Evolutionary conservation across 352 stramenopile species (phyloP).

Genomic region (Globisporangium splendens): DNA sequence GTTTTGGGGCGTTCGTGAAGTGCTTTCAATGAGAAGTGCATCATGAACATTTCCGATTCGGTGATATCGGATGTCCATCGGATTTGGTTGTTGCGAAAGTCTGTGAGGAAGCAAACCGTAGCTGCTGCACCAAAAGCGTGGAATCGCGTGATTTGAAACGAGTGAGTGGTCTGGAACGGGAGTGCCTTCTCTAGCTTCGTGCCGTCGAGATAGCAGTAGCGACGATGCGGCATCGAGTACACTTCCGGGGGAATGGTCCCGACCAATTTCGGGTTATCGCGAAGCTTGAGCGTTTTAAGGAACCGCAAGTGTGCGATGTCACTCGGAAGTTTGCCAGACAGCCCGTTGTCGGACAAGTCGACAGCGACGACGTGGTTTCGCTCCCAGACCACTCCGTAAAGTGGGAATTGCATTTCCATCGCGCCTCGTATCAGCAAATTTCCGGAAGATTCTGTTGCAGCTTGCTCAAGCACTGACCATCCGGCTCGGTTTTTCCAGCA

Average conservation of each 20-base stretch:
- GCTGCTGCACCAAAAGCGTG: conserved; percentile 21
- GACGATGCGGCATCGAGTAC: conserved; percentile 43
- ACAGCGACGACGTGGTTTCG: conserved; percentile 57
- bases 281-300: conserved; percentile 54
- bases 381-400: conserved; percentile 51
- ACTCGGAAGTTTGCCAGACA: conserved; percentile 39
- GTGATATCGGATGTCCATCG: conserved; percentile 55
- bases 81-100: conserved; percentile 15
- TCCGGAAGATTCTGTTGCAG: conserved; percentile 18
- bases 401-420: conserved; percentile 32
- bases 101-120: conserved; percentile 46
- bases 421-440: conserved; percentile 19
- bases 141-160: conserved; percentile 60
- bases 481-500: conserved; percentile 35
- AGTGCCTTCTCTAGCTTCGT: conserved; percentile 42
- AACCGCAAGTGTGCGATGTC: conserved; percentile 40
- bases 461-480: conserved; percentile 27
- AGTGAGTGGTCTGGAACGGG: conserved; percentile 41
- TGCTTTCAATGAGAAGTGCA: conserved; percentile 45
- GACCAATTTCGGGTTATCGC: conserved; percentile 42
- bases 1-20: conserved; percentile 23
- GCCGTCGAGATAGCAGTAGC: conserved; percentile 65
- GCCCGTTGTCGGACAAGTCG: conserved; percentile 45
- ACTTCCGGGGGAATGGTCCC: conserved; percentile 23
- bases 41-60: conserved; percentile 50